A percentile compares a stretch with the other conserved stretches of the same genome.
Evolutionary conservation across 352 stramenopile genomes (phyloP).

Genomic region (Phytophthora nicotianae): DNA sequence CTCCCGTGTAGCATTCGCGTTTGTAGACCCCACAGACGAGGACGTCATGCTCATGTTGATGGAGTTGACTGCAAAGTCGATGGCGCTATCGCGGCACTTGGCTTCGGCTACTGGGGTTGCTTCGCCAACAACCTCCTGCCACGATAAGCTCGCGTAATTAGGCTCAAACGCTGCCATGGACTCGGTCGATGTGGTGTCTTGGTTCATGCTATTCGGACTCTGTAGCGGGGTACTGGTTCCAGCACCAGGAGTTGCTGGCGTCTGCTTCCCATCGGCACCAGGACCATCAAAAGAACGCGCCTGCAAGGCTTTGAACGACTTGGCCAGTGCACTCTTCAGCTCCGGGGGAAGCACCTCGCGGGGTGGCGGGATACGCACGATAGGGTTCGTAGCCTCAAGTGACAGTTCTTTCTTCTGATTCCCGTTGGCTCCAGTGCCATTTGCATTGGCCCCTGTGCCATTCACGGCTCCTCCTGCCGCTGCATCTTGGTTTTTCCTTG

Average conservation of each 20-base stretch:
- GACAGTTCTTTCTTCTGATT: slow-evolving; percentile 82
- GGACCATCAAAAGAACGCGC: slow-evolving; percentile 62
- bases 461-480: slow-evolving; percentile 28
- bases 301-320: slow-evolving; percentile 81
- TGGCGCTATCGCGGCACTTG: slow-evolving; percentile 66
- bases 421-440: slow-evolving; percentile 28
- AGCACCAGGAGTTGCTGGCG: slow-evolving; percentile 37
- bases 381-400: slow-evolving; percentile 72
- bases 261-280: slow-evolving; percentile 45
- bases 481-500: slow-evolving; percentile 83
- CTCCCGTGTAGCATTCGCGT: slow-evolving; percentile 77
- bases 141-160: slow-evolving; percentile 63
- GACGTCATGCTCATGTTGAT: slow-evolving; percentile 89
- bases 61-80: slow-evolving; percentile 71
- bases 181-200: slow-evolving; percentile 34
- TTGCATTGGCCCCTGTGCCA: slow-evolving; percentile 29
- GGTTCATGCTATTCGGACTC: slow-evolving; percentile 60
- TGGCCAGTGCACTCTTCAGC: slow-evolving; percentile 69
- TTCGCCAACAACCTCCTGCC: slow-evolving; percentile 75
- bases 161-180: slow-evolving; percentile 54
- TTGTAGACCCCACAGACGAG: slow-evolving; percentile 67
- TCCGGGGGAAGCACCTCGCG: slow-evolving; percentile 75
- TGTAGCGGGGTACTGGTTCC: slow-evolving; percentile 65
- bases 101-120: slow-evolving; percentile 53
- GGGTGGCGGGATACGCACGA: slow-evolving; percentile 75